A percentile compares a stretch with the other conserved stretches of the same genome.
These are phyloP conservation scores for Bathelium albidoporum DNA, from an alignment of 495 filamentous ascomycete species.

Conservation along the genomic window DNA sequence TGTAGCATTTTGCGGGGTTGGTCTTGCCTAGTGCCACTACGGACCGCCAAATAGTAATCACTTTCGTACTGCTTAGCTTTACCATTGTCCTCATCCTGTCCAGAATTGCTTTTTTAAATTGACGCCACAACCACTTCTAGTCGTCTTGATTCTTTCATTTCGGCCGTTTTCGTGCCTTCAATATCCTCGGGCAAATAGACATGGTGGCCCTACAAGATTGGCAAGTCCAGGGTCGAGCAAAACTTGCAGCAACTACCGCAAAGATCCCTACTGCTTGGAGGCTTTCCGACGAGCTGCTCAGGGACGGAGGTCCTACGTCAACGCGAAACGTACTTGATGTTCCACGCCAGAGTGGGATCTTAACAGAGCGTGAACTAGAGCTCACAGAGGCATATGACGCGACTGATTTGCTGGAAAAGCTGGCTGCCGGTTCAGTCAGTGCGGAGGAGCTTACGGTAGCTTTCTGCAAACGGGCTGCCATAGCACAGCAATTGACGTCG, in stretches of 20 bases:
- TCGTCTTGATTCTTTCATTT: no score
- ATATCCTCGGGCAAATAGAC: not conserved
- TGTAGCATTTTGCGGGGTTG: no score
- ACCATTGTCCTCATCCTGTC: no score
- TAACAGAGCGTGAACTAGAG: slow-evolving; percentile 42
- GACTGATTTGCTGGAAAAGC: slow-evolving; percentile 38
- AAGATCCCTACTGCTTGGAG: not conserved
- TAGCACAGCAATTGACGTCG: slow-evolving; percentile 21
- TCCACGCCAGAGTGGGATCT: slow-evolving; percentile 31
- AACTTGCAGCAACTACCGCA: not conserved
- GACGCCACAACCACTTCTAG: no score
- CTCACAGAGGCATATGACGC: slow-evolving; percentile 52
- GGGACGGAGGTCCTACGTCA: not conserved
- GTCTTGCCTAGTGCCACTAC: no score
- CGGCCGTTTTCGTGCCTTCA: not conserved
- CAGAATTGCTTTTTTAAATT: no score
- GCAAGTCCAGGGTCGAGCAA: not conserved
- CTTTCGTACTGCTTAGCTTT: no score
- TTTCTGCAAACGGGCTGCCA: slow-evolving; percentile 8
- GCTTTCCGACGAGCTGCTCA: not conserved
- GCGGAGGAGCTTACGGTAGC: slow-evolving; percentile 10
- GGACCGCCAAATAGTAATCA: no score
- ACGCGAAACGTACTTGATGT: slow-evolving; percentile 22
- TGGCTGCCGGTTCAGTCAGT: slow-evolving; percentile 37
- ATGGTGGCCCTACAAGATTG: not conserved